Evolutionary conservation across 306 rosid genomes (phyloP).

Genomic region (Quercus robur): DNA sequence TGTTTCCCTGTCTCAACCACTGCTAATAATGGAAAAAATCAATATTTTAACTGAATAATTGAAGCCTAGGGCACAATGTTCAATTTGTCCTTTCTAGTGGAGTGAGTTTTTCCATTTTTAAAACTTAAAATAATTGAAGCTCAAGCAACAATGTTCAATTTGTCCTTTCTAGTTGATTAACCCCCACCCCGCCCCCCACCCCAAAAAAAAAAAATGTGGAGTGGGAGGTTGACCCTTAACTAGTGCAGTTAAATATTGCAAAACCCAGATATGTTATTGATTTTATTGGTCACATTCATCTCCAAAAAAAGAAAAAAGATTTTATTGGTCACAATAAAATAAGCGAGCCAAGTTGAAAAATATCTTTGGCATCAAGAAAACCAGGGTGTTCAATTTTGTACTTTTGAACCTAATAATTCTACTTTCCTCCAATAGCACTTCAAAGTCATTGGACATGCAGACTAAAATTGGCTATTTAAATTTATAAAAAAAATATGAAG

Average conservation of each 20-base stretch:
- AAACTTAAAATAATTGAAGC: too few species aligned
- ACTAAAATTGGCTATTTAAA: neutral
- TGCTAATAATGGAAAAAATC: slow-evolving; percentile 12
- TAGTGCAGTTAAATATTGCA: slow-evolving; percentile 5
- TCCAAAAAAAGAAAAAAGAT: neutral
- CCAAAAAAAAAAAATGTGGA: neutral
- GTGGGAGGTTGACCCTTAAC: slow-evolving; percentile 34
- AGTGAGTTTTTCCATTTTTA: slow-evolving; percentile 4
- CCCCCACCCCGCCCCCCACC: too few species aligned
- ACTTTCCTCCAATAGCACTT: neutral
- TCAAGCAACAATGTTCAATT: too few species aligned
- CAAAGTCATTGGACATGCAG: neutral
- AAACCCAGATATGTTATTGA: neutral
- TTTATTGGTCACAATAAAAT: slow-evolving; percentile 6
- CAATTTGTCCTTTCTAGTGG: slow-evolving; percentile 13
- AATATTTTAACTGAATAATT: slow-evolving; percentile 24
- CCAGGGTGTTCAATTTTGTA: neutral
- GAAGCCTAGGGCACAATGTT: slow-evolving; percentile 10
- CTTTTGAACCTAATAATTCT: slow-evolving; percentile 1
- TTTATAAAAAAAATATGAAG: neutral
- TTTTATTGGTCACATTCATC: neutral
- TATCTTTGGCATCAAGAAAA: slow-evolving; percentile 11
- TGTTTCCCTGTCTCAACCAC: slow-evolving; percentile 12
- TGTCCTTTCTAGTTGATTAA: too few species aligned
- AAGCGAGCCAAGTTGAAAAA: slow-evolving; percentile 13